Evolutionary conservation across 768 basidiomycete genomes (phyloP).

Genomic region (Phallus indusiatus): DNA sequence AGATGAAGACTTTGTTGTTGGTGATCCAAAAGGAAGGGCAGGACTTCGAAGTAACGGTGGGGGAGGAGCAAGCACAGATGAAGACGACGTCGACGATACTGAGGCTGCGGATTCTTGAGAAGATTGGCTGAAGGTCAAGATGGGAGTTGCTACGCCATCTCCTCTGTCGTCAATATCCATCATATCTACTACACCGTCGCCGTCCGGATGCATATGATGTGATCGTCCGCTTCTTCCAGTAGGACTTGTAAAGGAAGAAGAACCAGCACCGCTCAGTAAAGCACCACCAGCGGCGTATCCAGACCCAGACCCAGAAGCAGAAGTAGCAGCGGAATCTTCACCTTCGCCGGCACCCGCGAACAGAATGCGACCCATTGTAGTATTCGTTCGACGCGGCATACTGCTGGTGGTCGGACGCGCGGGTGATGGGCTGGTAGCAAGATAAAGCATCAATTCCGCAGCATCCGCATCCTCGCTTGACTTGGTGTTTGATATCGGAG

Average conservation of each 20-base stretch:
- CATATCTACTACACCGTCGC: neutral
- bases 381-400: neutral
- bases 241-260: no score
- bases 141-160: neutral
- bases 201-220: no score
- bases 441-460: slow-evolving; percentile 76
- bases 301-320: neutral
- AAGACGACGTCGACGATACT: no score
- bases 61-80: neutral
- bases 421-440: slow-evolving; percentile 80
- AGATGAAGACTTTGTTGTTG: neutral
- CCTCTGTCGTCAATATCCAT: neutral
- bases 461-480: slow-evolving; percentile 56
- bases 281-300: neutral
- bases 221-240: no score
- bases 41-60: neutral
- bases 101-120: neutral
- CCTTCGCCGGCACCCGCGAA: slow-evolving; percentile 1
- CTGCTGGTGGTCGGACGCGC: slow-evolving; percentile 44
- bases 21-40: neutral
- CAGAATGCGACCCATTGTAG: slow-evolving; percentile 5
- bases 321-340: neutral
- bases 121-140: neutral
- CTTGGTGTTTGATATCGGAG: slow-evolving; percentile 43
- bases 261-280: no score